These are phyloP conservation scores for Meira nashicola DNA, from an alignment of 1,284 basidiomycete genomes.

Conservation along the genomic window DNA sequence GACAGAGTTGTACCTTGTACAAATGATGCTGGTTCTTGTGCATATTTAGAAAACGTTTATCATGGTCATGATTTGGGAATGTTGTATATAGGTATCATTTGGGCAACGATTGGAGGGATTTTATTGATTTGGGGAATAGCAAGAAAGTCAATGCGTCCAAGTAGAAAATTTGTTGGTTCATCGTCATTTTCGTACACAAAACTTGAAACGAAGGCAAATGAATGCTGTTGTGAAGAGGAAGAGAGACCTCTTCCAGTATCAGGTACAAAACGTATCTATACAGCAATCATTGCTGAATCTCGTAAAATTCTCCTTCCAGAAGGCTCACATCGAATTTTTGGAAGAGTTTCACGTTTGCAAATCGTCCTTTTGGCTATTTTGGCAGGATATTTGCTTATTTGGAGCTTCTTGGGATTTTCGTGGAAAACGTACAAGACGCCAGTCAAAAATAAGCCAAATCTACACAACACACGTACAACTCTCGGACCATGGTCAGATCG, in stretches of 20 bases:
- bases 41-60: slow-evolving; percentile 22
- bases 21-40: slow-evolving; percentile 21
- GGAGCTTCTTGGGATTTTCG: slow-evolving; percentile 16
- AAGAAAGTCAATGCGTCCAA: not conserved
- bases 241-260: not conserved
- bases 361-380: slow-evolving; percentile 16
- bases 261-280: not conserved
- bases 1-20: slow-evolving; percentile 18
- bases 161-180: not conserved
- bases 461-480: slow-evolving; percentile 18
- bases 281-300: not conserved
- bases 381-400: slow-evolving; percentile 16
- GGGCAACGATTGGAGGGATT: slow-evolving; percentile 13
- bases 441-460: slow-evolving; percentile 15
- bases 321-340: slow-evolving; percentile 9
- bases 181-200: not conserved
- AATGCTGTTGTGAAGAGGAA: not conserved
- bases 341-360: slow-evolving; percentile 16
- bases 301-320: slow-evolving; percentile 13
- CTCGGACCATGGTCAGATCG: slow-evolving; percentile 22
- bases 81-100: slow-evolving; percentile 21
- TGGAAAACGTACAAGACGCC: slow-evolving; percentile 20
- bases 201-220: not conserved
- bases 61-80: slow-evolving; percentile 19
- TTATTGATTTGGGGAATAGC: slow-evolving; percentile 11